Percentiles rank a stretch among this genome's conserved stretches.
These are phyloP conservation scores for Fusarium hostae DNA, from an alignment of 2,329 filamentous ascomycete species.

Conservation along the genomic window DNA sequence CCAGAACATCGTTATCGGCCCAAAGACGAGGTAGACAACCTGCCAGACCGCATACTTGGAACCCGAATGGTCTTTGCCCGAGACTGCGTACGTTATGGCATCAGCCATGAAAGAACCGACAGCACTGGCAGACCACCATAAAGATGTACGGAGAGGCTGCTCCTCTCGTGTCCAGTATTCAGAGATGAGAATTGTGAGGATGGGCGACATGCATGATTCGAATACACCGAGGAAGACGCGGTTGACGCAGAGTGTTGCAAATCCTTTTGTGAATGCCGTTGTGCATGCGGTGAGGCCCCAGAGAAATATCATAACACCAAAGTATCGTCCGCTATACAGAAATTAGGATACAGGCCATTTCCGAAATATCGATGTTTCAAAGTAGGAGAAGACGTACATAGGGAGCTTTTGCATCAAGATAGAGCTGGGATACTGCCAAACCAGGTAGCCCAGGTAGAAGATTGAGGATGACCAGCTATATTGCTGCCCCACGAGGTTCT, in stretches of 20 bases:
- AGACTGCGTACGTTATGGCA: neutral
- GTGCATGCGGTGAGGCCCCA: neutral
- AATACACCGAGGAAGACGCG: neutral
- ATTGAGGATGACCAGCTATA: neutral
- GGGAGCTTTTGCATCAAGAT: neutral
- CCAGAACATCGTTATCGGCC: neutral
- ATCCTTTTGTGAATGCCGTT: neutral
- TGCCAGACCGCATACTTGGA: neutral
- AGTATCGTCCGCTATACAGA: neutral
- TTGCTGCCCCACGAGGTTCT: fast-evolving
- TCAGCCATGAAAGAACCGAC: neutral
- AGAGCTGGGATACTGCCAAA: neutral
- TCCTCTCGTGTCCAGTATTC: neutral
- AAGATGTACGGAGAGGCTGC: neutral
- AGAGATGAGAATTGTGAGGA: neutral
- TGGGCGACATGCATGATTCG: neutral
- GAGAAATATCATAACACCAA: neutral
- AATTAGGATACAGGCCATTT: fast-evolving
- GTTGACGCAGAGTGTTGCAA: neutral
- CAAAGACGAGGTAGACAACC: neutral
- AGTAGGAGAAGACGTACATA: neutral
- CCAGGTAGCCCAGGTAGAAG: neutral
- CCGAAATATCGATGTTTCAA: no score
- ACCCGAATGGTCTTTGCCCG: neutral
- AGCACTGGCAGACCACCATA: neutral